Conservation (phyloP, 2,329 filamentous ascomycete genomes). For the Pseudogymnoascus sp. region DNA sequence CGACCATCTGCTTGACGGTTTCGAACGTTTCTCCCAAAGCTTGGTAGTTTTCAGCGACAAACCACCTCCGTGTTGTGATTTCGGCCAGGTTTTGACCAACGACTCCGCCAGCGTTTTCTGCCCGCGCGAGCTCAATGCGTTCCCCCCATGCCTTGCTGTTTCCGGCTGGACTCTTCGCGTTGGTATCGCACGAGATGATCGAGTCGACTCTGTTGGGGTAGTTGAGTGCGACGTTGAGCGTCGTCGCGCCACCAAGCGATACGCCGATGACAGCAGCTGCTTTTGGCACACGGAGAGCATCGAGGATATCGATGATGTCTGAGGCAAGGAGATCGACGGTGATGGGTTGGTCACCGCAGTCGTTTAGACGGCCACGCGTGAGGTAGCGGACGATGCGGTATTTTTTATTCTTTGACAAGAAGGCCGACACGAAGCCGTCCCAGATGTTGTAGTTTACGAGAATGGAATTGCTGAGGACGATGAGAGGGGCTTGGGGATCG, state of each 20-base stretch:
- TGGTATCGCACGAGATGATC: slow-evolving; percentile 75
- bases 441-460: slow-evolving; percentile 74
- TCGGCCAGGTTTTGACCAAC: slow-evolving; percentile 60
- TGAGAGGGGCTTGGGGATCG: slow-evolving; percentile 57
- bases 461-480: slow-evolving; percentile 75
- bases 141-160: slow-evolving; percentile 78
- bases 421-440: slow-evolving; percentile 56
- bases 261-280: slow-evolving; percentile 67
- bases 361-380: slow-evolving; percentile 49
- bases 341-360: slow-evolving; percentile 17
- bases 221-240: slow-evolving; percentile 63
- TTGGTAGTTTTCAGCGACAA: slow-evolving; percentile 52
- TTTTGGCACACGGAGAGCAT: slow-evolving; percentile 59
- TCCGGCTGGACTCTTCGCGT: slow-evolving; percentile 59
- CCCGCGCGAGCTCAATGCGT: slow-evolving; percentile 60
- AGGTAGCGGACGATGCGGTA: slow-evolving; percentile 73
- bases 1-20: slow-evolving; percentile 62
- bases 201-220: slow-evolving; percentile 51
- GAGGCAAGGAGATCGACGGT: slow-evolving; percentile 52
- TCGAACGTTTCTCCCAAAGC: slow-evolving; percentile 41
- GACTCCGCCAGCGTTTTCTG: slow-evolving; percentile 39
- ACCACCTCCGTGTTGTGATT: slow-evolving; percentile 70
- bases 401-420: slow-evolving; percentile 29
- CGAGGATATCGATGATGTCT: slow-evolving; percentile 60
- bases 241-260: slow-evolving; percentile 72